Evolutionary conservation across 2,329 filamentous ascomycete species (phyloP).

Genomic region (Alternaria incomplexa): DNA sequence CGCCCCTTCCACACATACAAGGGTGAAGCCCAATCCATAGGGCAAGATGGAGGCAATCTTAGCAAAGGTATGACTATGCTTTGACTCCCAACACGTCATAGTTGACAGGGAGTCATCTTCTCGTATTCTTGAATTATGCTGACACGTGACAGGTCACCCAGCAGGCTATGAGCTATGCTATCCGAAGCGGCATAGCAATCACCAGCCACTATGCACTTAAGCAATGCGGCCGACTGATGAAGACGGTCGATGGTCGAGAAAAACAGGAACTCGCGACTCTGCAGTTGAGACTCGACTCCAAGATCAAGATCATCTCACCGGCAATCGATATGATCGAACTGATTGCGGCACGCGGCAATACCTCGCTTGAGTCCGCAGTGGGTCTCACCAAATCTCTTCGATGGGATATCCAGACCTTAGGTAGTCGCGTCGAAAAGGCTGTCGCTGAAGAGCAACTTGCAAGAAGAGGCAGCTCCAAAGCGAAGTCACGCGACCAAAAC

Average conservation of each 20-base stretch:
- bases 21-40: slow-evolving; percentile 3
- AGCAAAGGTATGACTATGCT: slow-evolving; percentile 57
- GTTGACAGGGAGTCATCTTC: background rate
- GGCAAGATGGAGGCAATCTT: slow-evolving; percentile 74
- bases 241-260: slow-evolving; percentile 71
- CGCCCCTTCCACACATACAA: background rate
- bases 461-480: slow-evolving; percentile 52
- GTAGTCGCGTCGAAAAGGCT: slow-evolving; percentile 73
- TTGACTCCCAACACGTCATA: slow-evolving; percentile 6
- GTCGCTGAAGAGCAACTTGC: slow-evolving; percentile 67
- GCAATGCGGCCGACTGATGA: slow-evolving; percentile 79
- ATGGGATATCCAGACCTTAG: slow-evolving; percentile 81
- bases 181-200: slow-evolving; percentile 80
- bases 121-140: background rate
- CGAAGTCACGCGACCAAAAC: slow-evolving; percentile 61
- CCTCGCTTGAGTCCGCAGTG: slow-evolving; percentile 82
- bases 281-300: slow-evolving; percentile 78
- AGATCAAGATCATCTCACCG: slow-evolving; percentile 90
- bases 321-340: slow-evolving; percentile 92
- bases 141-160: slow-evolving; percentile 63
- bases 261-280: slow-evolving; percentile 74
- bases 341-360: slow-evolving; percentile 79
- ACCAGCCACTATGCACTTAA: slow-evolving; percentile 85
- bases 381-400: slow-evolving; percentile 82
- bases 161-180: slow-evolving; percentile 91